These are phyloP conservation scores for Escovopsis sp. DNA, from an alignment of 2,329 filamentous ascomycete species.

Conservation along the genomic window DNA sequence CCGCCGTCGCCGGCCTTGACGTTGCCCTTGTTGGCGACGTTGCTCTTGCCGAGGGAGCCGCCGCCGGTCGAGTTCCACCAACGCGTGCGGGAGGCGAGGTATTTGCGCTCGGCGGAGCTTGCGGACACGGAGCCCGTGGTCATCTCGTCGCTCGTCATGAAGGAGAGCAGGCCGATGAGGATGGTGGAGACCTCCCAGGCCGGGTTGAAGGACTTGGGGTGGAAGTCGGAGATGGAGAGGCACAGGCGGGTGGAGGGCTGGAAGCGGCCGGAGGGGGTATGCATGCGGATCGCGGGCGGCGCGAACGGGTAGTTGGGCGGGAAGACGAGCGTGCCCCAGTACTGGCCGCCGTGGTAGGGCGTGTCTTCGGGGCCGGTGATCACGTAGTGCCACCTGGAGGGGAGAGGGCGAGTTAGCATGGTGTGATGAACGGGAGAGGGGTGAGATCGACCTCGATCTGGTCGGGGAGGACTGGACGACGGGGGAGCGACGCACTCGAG, in stretches of 20 bases:
- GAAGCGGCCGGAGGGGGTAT: conserved; percentile 91
- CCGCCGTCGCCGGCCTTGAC: conserved; percentile 88
- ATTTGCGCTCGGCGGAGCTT: conserved; percentile 59
- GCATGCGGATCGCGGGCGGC: conserved; percentile 95
- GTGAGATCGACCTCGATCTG: too few relatives aligned
- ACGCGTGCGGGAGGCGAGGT: conserved; percentile 59
- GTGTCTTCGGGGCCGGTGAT: conserved; percentile 89
- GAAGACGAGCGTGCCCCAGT: conserved; percentile 95
- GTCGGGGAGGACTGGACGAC: not conserved
- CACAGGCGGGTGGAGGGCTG: conserved; percentile 84
- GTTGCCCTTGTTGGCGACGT: conserved; percentile 49
- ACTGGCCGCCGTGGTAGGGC: conserved; percentile 87
- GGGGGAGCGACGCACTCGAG: conserved; percentile 56
- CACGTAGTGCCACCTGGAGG: conserved; percentile 73
- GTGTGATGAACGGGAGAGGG: too few relatives aligned
- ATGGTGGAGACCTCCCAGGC: conserved; percentile 98
- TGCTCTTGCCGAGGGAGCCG: conserved; percentile 48
- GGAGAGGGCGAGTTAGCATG: not conserved
- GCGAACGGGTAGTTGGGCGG: conserved; percentile 95
- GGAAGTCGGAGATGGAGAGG: conserved; percentile 92
- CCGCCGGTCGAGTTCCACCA: conserved; percentile 98
- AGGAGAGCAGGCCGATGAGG: conserved; percentile 80
- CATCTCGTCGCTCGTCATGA: conserved; percentile 99
- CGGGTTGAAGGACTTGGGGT: conserved; percentile 95
- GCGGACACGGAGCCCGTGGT: conserved; percentile 81